Percentiles rank a stretch among this genome's conserved stretches.
phyloP scores from a whole-genome alignment of 768 basidiomycete species.

The Hygrophoropsis aurantiaca region DNA sequence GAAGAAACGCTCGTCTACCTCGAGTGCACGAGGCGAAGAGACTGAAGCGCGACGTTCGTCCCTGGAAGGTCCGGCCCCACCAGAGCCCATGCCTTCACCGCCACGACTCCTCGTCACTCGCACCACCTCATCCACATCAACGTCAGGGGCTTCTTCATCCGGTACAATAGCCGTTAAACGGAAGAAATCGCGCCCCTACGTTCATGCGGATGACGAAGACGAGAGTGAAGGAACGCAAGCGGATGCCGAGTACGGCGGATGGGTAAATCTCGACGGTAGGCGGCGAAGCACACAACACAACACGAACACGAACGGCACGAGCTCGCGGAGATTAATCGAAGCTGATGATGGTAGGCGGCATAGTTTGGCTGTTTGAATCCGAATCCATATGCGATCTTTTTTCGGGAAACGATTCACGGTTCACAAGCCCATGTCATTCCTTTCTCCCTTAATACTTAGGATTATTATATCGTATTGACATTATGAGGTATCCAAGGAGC shows the following conservation, averaged over 20 bases:
- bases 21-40: slow-evolving; percentile 35
- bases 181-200: slow-evolving; percentile 53
- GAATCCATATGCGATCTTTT: slow-evolving; percentile 18
- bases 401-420: not conserved
- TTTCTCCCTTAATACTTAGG: slow-evolving; percentile 16
- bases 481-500: slow-evolving; percentile 15
- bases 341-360: slow-evolving; percentile 60
- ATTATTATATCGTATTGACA: slow-evolving; percentile 36
- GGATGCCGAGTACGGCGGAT: slow-evolving; percentile 61
- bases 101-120: slow-evolving; percentile 33
- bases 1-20: slow-evolving; percentile 46
- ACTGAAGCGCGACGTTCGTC: slow-evolving; percentile 41
- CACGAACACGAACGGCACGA: slow-evolving; percentile 16
- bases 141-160: slow-evolving; percentile 24
- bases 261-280: slow-evolving; percentile 60
- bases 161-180: slow-evolving; percentile 35
- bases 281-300: slow-evolving; percentile 38
- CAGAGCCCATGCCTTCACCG: slow-evolving; percentile 36
- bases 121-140: slow-evolving; percentile 36
- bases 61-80: slow-evolving; percentile 32
- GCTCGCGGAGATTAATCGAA: slow-evolving; percentile 35
- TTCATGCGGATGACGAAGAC: slow-evolving; percentile 47
- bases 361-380: slow-evolving; percentile 60
- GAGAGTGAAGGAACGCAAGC: slow-evolving; percentile 73
- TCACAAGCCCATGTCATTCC: too few species aligned